phyloP scores from a whole-genome alignment of 495 filamentous ascomycete species.

The Aeminium ludgeri region DNA sequence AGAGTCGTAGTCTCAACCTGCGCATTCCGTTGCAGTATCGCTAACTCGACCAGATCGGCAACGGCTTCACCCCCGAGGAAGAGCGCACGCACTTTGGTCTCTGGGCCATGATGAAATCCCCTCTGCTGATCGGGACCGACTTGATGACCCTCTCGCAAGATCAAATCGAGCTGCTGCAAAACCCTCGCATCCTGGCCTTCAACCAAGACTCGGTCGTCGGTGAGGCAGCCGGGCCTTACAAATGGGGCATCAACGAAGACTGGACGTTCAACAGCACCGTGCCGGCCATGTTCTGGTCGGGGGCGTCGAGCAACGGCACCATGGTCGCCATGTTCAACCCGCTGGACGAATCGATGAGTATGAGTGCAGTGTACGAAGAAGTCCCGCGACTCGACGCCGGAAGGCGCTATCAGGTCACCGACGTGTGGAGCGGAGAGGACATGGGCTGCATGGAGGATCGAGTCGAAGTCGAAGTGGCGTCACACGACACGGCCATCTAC shows the following conservation, averaged over 20 bases:
- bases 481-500: slow-evolving; percentile 36
- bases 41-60: slow-evolving; percentile 18
- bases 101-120: slow-evolving; percentile 43
- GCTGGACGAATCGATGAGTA: slow-evolving; percentile 23
- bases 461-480: slow-evolving; percentile 24
- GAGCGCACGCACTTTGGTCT: slow-evolving; percentile 31
- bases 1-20: no score
- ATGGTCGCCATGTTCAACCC: slow-evolving; percentile 40
- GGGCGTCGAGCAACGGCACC: slow-evolving; percentile 31
- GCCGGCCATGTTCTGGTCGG: slow-evolving; percentile 47
- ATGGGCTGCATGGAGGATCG: slow-evolving; percentile 31
- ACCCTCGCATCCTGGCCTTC: slow-evolving; percentile 41
- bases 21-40: no score
- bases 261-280: slow-evolving; percentile 42
- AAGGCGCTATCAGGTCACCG: slow-evolving; percentile 31
- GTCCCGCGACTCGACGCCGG: slow-evolving; percentile 33
- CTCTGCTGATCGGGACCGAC: slow-evolving; percentile 40
- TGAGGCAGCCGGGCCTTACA: slow-evolving; percentile 41
- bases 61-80: slow-evolving; percentile 36
- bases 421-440: slow-evolving; percentile 38
- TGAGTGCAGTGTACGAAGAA: slow-evolving; percentile 34
- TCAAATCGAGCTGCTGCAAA: slow-evolving; percentile 37
- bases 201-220: slow-evolving; percentile 42
- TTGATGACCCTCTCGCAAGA: slow-evolving; percentile 30
- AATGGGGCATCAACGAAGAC: slow-evolving; percentile 46